Evolutionary conservation across 805 yeast species (phyloP).

Genomic region (Wickerhamiella brachini): DNA sequence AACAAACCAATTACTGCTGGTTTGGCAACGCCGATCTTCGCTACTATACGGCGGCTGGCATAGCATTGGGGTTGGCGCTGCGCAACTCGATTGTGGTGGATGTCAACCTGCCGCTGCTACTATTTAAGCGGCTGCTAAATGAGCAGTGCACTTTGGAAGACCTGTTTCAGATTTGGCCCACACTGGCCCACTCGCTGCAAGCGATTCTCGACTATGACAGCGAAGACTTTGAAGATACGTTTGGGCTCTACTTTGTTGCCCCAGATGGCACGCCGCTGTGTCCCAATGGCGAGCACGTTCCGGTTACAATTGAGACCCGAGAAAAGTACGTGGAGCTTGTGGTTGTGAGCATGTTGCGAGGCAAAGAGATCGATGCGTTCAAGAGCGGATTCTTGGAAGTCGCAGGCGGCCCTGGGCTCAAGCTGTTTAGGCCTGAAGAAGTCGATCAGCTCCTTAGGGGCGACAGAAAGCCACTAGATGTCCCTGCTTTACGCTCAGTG

Average conservation of each 20-base stretch:
- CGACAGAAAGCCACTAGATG: constrained; percentile 54
- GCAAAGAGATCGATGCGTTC: constrained; percentile 41
- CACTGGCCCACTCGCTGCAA: constrained; percentile 38
- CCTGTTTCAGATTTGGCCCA: constrained; percentile 55
- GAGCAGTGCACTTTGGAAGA: constrained; percentile 48
- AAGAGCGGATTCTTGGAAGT: constrained; percentile 60
- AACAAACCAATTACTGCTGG: constrained; percentile 66
- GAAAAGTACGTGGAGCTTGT: constrained; percentile 49
- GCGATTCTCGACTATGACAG: constrained; percentile 32
- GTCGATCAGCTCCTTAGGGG: constrained; percentile 71
- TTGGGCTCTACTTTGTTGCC: constrained; percentile 52
- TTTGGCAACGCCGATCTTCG: constrained; percentile 29
- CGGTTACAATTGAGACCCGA: constrained; percentile 48
- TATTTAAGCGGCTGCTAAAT: constrained; percentile 60
- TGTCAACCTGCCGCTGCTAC: constrained; percentile 56
- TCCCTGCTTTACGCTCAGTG: constrained; percentile 49
- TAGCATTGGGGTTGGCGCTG: constrained; percentile 77
- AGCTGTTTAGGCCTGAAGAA: constrained; percentile 69
- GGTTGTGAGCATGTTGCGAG: constrained; percentile 44
- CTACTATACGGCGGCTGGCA: constrained; percentile 64
- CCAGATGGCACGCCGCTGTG: constrained; percentile 47
- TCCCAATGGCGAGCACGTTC: constrained; percentile 38
- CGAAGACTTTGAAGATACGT: constrained; percentile 33
- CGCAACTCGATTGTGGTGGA: constrained; percentile 82
- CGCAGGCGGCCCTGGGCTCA: constrained; percentile 67